Conservation (phyloP, 2,329 filamentous ascomycete species). For the Verticillium albo-atrum region DNA sequence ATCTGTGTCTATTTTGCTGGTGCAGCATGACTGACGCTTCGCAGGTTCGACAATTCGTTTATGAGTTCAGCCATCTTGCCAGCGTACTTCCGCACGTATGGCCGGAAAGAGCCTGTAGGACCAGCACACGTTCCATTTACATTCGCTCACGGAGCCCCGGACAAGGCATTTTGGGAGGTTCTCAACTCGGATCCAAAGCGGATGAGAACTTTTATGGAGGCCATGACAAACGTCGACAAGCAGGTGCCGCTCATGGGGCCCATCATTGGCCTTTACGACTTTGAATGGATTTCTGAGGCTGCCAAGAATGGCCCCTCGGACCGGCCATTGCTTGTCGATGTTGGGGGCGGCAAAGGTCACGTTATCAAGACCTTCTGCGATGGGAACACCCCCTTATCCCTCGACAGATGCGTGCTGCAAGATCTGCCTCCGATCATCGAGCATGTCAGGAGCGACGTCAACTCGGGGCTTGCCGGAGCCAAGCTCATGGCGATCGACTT, state of each 20-base stretch:
- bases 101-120: conserved; percentile 22
- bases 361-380: conserved; percentile 17
- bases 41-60: conserved; percentile 19
- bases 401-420: conserved; percentile 23
- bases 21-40: not conserved
- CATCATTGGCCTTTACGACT: conserved; percentile 23
- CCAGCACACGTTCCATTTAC: conserved; percentile 19
- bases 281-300: conserved; percentile 19
- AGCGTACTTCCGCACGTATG: conserved; percentile 25
- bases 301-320: not conserved
- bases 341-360: conserved; percentile 26
- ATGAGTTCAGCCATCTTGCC: conserved; percentile 17
- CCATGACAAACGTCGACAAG: conserved; percentile 22
- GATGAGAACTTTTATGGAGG: conserved; percentile 21
- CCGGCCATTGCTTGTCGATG: conserved; percentile 24
- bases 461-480: conserved; percentile 9
- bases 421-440: conserved; percentile 24
- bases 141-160: conserved; percentile 21
- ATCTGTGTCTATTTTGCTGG: not conserved
- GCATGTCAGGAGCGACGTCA: conserved; percentile 14
- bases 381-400: conserved; percentile 17
- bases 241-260: conserved; percentile 20
- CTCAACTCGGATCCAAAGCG: conserved; percentile 18
- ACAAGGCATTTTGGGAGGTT: conserved; percentile 27
- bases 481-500: conserved; percentile 23